A percentile compares a stretch with the other conserved stretches of the same genome.
Conservation (phyloP, 495 filamentous ascomycete genomes). For the Platismatia glauca region DNA sequence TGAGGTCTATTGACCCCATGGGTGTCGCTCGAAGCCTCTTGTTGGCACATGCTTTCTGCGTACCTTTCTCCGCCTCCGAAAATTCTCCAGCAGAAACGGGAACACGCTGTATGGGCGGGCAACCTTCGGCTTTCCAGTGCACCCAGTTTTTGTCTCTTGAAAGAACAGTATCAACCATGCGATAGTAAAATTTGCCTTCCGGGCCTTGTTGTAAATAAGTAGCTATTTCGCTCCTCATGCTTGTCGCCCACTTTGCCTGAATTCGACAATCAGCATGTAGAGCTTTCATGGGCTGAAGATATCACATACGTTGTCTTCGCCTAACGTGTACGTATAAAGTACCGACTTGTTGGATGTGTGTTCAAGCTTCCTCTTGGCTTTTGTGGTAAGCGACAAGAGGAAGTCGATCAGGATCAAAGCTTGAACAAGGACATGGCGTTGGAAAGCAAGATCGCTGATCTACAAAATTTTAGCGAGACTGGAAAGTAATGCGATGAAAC, state of each 20-base stretch:
- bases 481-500: neutral
- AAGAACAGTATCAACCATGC: constrained; percentile 91
- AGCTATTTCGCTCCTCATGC: constrained; percentile 64
- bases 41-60: constrained; percentile 53
- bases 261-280: constrained; percentile 7
- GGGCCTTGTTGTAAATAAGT: constrained; percentile 66
- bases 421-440: constrained; percentile 88
- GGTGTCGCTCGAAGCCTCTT: constrained; percentile 58
- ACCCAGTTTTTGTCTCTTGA: constrained; percentile 97
- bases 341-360: constrained; percentile 74
- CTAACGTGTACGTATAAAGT: constrained; percentile 65
- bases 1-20: constrained; percentile 62
- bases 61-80: constrained; percentile 53
- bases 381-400: constrained; percentile 75
- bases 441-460: constrained; percentile 89
- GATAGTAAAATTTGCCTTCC: constrained; percentile 87
- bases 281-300: neutral
- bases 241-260: constrained; percentile 63
- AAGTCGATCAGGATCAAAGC: constrained; percentile 90
- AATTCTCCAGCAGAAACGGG: constrained; percentile 58
- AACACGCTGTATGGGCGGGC: constrained; percentile 71
- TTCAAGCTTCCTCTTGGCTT: constrained; percentile 66
- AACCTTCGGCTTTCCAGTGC: constrained; percentile 91
- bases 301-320: constrained; percentile 66
- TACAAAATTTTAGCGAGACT: constrained; percentile 25